These are phyloP conservation scores for Colletotrichum sp. DNA, from an alignment of 2,329 filamentous ascomycete species.

Conservation along the genomic window DNA sequence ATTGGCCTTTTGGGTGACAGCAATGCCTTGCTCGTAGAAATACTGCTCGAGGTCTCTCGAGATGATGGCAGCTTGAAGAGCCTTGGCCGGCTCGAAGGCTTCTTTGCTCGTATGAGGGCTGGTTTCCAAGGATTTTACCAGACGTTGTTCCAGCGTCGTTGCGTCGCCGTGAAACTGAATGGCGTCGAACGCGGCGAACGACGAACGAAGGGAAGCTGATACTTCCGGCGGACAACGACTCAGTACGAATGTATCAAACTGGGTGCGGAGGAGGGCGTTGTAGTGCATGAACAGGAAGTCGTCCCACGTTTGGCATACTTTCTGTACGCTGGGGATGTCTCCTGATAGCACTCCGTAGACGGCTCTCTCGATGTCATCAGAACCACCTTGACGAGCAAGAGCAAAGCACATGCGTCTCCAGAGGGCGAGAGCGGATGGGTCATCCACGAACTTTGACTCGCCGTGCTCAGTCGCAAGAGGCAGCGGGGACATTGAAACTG, in stretches of 20 bases:
- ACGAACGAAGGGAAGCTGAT: constrained; percentile 58
- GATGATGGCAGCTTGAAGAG: constrained; percentile 78
- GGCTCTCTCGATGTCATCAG: constrained; percentile 81
- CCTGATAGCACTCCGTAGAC: constrained; percentile 92
- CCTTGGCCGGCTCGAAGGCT: constrained; percentile 70
- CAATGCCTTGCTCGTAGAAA: constrained; percentile 63
- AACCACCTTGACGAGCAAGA: constrained; percentile 70
- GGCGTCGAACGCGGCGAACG: constrained; percentile 69
- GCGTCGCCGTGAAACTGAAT: constrained; percentile 65
- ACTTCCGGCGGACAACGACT: constrained; percentile 57
- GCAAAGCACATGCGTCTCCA: constrained; percentile 82
- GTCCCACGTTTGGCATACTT: constrained; percentile 80
- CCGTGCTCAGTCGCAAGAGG: constrained; percentile 56
- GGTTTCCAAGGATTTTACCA: constrained; percentile 66
- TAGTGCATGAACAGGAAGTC: constrained; percentile 88
- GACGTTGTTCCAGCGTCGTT: constrained; percentile 55
- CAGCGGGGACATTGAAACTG: constrained; percentile 78
- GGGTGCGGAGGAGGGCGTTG: constrained; percentile 80
- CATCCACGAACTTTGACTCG: constrained; percentile 41
- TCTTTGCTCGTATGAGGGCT: constrained; percentile 61
- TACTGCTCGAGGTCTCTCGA: constrained; percentile 64
- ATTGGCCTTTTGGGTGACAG: constrained; percentile 48
- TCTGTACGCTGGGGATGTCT: constrained; percentile 78
- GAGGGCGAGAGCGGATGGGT: constrained; percentile 58
- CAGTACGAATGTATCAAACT: constrained; percentile 77